Evolutionary conservation across 257 asterid genomes (phyloP), one percentile per base, ranked within the genome.

Genomic region (Plantago major): DNA sequence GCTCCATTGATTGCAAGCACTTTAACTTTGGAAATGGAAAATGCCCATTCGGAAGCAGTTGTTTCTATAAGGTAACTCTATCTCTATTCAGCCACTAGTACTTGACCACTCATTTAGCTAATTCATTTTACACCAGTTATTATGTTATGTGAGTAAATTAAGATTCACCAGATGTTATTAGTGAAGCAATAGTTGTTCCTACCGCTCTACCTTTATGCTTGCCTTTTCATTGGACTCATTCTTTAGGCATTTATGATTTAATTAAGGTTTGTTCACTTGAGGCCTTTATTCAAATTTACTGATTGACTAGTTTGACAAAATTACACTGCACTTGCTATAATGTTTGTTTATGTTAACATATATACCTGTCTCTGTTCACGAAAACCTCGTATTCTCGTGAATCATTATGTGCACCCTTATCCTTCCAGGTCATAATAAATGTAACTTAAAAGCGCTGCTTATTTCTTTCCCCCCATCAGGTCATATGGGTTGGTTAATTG

Each of bases 1-100:
- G 93, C 72, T 78, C 89, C 60, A 86, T 86, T 55, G 89, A 86
- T 53, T 86, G 95, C 84, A 86, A 76, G 85, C 89, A 86, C 75
- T 86, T 84, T 52, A 83, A 86, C 62, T 84, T 86, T 73, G 95
- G 95, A 58, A 78, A 76, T 71, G 95, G 93, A n/a, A 67, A 76
- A 64, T 86, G 95, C 71, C 95, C 89, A 53, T 86, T 86, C 67
- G 86, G 95, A 56, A 74, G 72, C 50, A 81, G 82, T 68, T 86
- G 95, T 74, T 86, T 86, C 63, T 86, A 86, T 80, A 78, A 80
- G 93, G 95, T 86, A 78, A 55, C 7, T 40, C 28, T 18, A 11
- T 46, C 61, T 46, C 51, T 43, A 30, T 58, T 61, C 11, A 33
- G 55, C 58, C n/a, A 55, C 10, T 26, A 22, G 45, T n/a, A 12